Evolutionary conservation across 371 early-diverging fungal genomes (phyloP).

Genomic region (Rhizopus stolonifer): DNA sequence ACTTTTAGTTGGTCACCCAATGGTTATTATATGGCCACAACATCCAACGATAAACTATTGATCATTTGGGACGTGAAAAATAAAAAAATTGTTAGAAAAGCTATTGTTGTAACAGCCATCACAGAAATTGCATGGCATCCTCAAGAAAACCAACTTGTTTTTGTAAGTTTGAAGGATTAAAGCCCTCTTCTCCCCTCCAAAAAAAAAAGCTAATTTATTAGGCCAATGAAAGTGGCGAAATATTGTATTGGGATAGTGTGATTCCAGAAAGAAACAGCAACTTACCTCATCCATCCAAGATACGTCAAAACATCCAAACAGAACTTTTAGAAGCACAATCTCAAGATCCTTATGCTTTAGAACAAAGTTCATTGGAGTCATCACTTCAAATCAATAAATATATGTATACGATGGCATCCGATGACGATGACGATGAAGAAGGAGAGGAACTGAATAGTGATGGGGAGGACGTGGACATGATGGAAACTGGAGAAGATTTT

Average conservation of each 20-base stretch:
- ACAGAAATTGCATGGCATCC: constrained; percentile 59
- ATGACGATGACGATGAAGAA: constrained; percentile 24
- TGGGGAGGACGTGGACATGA: constrained; percentile 16
- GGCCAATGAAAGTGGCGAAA: constrained; percentile 39
- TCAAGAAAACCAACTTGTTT: constrained; percentile 42
- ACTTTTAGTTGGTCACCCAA: constrained; percentile 62
- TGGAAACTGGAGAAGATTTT: constrained; percentile 62
- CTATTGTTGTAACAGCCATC: constrained; percentile 24
- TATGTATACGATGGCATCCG: constrained; percentile 10
- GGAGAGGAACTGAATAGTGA: constrained; percentile 8
- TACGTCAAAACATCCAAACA: background rate
- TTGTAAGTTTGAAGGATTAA: constrained; percentile 28
- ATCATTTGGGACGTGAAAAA: constrained; percentile 54
- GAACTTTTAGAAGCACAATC: background rate
- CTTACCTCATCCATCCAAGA: constrained; percentile 20
- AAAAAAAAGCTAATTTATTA: background rate
- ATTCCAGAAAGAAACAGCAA: constrained; percentile 41
- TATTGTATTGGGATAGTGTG: constrained; percentile 48
- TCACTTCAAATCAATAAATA: background rate
- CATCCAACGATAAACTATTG: constrained; percentile 37
- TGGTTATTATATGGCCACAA: constrained; percentile 54
- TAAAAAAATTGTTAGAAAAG: constrained; percentile 17
- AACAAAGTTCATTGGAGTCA: background rate
- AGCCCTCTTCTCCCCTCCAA: background rate
- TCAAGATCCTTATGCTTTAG: constrained; percentile 1